These are phyloP conservation scores for Cladophialophora bantiana DNA, from an alignment of 2,329 filamentous ascomycete genomes.

Conservation along the genomic window DNA sequence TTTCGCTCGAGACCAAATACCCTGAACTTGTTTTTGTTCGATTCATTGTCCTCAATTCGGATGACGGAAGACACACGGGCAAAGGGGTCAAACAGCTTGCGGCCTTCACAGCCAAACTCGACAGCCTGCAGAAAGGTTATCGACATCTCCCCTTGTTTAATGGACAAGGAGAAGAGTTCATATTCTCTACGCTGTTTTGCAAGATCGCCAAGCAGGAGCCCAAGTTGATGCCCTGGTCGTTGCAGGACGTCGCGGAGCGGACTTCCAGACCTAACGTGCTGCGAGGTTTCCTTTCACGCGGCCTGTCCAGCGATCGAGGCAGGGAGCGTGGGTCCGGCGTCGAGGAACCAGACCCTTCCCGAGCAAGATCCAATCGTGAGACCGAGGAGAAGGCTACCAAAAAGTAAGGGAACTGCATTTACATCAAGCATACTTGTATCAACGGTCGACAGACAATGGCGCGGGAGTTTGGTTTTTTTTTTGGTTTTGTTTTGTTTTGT, in stretches of 20 bases:
- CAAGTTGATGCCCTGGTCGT: conserved; percentile 48
- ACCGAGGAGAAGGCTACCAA: conserved; percentile 34
- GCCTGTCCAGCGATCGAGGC: conserved; percentile 37
- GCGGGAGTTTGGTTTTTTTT: conserved; percentile 30
- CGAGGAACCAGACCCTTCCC: conserved; percentile 31
- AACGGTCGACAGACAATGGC: conserved; percentile 24
- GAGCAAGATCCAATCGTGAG: conserved; percentile 33
- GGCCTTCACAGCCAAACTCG: conserved; percentile 91
- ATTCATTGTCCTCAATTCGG: conserved; percentile 87
- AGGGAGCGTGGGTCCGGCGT: conserved; percentile 34
- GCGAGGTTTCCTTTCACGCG: conserved; percentile 35
- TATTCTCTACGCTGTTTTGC: conserved; percentile 95
- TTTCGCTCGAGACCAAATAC: conserved; percentile 90
- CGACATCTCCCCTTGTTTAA: conserved; percentile 91
- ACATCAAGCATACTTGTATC: conserved; percentile 30
- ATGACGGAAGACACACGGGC: conserved; percentile 74
- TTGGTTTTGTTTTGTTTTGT: conserved; percentile 14
- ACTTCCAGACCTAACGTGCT: conserved; percentile 34
- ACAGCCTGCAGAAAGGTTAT: conserved; percentile 87
- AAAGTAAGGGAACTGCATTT: conserved; percentile 17
- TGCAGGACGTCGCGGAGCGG: conserved; percentile 34
- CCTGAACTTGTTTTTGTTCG: conserved; percentile 92
- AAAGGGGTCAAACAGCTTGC: conserved; percentile 72
- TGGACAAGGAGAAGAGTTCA: conserved; percentile 85
- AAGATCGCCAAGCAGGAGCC: conserved; percentile 71